Conservation (phyloP, 2,329 filamentous ascomycete genomes). For the Diaporthe ilicicola region DNA sequence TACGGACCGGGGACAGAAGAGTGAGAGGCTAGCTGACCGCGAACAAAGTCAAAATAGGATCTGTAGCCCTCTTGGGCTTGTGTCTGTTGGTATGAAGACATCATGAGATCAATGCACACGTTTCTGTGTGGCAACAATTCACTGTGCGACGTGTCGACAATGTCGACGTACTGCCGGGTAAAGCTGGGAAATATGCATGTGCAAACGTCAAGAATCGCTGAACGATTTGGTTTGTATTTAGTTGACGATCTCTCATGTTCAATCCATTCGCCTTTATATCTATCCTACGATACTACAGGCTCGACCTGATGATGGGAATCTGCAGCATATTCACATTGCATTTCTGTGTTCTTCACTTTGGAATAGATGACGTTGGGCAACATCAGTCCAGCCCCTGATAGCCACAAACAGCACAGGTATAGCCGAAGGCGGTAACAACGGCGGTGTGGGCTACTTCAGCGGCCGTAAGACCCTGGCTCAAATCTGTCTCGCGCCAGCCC, state of each 20-base stretch:
- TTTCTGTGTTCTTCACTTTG: background rate
- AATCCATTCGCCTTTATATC: background rate
- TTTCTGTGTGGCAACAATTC: background rate
- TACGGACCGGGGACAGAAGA: no score
- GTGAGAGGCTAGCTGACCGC: background rate
- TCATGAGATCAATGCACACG: background rate
- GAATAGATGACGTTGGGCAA: conserved; percentile 8
- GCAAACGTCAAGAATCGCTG: background rate
- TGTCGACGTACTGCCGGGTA: background rate
- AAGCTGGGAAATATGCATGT: background rate
- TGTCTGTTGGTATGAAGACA: conserved; percentile 2
- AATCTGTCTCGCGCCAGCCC: conserved; percentile 22
- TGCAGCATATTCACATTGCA: conserved; percentile 14
- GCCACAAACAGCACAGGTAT: conserved; percentile 5
- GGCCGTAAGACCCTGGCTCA: conserved; percentile 22
- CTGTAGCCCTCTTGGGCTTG: conserved; percentile 3
- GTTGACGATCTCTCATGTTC: background rate
- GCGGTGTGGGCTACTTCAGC: conserved; percentile 22
- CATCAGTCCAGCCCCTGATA: conserved; percentile 7
- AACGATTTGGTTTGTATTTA: background rate
- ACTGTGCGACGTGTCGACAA: background rate
- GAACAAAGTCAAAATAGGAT: conserved; percentile 13
- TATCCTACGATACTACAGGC: background rate
- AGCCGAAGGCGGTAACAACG: conserved; percentile 21
- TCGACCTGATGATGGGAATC: background rate